Conservation (phyloP, 192 early-diverging fungal species). For the Bifiguratus adelaidae region DNA sequence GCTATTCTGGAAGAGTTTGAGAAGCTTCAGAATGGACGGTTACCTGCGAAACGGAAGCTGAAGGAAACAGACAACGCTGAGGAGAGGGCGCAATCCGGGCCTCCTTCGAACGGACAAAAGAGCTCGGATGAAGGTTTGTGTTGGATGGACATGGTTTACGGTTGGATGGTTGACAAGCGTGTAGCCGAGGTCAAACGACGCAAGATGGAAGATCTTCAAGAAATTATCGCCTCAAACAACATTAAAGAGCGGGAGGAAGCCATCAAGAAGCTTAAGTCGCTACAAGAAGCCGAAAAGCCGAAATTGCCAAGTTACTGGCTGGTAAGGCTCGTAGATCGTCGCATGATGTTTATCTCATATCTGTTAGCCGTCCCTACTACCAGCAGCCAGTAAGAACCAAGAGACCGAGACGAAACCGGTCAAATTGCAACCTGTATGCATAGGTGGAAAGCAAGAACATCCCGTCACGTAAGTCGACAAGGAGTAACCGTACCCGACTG, state of each 20-base stretch:
- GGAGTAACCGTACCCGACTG: not conserved
- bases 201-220: slow-evolving; percentile 10
- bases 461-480: slow-evolving; percentile 35
- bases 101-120: not conserved
- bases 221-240: slow-evolving; percentile 14
- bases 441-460: slow-evolving; percentile 49
- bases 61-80: slow-evolving; percentile 5
- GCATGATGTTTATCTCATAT: not conserved
- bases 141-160: too few relatives aligned
- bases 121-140: not conserved
- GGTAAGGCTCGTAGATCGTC: slow-evolving; percentile 17
- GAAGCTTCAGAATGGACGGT: slow-evolving; percentile 46
- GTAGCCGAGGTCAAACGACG: too few relatives aligned
- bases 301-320: slow-evolving; percentile 64
- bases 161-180: too few relatives aligned
- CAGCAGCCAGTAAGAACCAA: slow-evolving; percentile 39
- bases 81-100: slow-evolving; percentile 1
- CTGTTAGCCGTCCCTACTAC: slow-evolving; percentile 57
- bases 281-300: slow-evolving; percentile 24
- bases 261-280: slow-evolving; percentile 11
- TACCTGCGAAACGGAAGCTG: slow-evolving; percentile 6
- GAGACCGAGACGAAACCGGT: slow-evolving; percentile 36
- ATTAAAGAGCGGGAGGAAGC: slow-evolving; percentile 18
- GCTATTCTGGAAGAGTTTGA: slow-evolving; percentile 51
- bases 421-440: slow-evolving; percentile 50